Conservation (phyloP, 2,329 filamentous ascomycete species). For the Colletotrichum aenigma region DNA sequence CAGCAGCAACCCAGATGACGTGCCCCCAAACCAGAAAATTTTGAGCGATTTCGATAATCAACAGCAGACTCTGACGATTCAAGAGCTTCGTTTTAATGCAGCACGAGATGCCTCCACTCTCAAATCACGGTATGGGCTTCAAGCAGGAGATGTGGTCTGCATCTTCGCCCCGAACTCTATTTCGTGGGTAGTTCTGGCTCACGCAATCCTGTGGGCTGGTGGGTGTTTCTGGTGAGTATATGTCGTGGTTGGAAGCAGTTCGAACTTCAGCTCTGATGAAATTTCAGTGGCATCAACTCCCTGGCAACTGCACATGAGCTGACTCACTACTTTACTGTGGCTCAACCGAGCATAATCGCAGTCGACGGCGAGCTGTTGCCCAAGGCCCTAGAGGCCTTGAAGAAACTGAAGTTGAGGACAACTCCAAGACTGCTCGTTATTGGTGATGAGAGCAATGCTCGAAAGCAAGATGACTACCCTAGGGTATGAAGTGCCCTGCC, state of each 20-base stretch:
- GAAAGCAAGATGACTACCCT: neutral
- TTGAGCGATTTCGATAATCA: neutral
- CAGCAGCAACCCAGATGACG: neutral
- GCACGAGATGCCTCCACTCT: neutral
- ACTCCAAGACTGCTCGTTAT: neutral
- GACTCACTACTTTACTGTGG: slow-evolving; percentile 24
- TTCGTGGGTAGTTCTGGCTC: slow-evolving; percentile 23
- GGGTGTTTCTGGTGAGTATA: slow-evolving; percentile 13
- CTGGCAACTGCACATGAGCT: slow-evolving; percentile 26
- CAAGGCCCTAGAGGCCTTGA: slow-evolving; percentile 16
- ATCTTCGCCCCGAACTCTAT: slow-evolving; percentile 26
- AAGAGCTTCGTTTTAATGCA: neutral
- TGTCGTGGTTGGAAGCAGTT: too few relatives aligned
- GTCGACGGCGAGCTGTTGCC: slow-evolving; percentile 13
- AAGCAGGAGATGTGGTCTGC: slow-evolving; percentile 23
- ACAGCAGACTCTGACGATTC: neutral
- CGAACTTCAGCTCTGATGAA: neutral
- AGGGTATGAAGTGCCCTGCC: neutral
- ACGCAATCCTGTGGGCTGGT: slow-evolving; percentile 26
- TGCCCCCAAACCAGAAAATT: neutral
- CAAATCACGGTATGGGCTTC: neutral
- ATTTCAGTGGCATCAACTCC: slow-evolving; percentile 26
- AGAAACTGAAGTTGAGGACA: neutral
- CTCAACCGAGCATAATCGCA: slow-evolving; percentile 22
- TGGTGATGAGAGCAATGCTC: neutral